Base-by-base conservation (phyloP, 2,329 filamentous ascomycete species). In the Diplodia sapinea region DNA sequence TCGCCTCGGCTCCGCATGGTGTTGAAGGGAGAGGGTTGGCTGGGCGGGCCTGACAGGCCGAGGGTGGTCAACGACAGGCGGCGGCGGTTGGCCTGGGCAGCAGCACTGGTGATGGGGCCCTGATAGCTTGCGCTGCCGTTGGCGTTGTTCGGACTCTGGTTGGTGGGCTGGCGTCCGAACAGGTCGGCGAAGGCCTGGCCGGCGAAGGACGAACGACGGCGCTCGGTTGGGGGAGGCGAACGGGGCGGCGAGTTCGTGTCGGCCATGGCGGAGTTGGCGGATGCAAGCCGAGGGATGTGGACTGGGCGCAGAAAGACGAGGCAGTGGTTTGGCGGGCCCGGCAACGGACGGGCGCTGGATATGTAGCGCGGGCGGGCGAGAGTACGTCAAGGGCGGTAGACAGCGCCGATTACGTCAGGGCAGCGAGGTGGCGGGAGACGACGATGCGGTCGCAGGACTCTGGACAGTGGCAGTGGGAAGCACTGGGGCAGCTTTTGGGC, bases 21-120 rank as follows among this genome's bases (percentile, higher is more conserved):
- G 62, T 72, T 73, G 73, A 79, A 82, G 61, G 81, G 80, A 2
- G 81, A 81, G 36, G 75, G 76, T 68, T 80, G 77, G 73, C 76
- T 79, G 33, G 80, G 79, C 6, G 81, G 81, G 70, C 75, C 79
- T 63, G 79, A 79, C 13, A 84, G 78, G 57, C 82, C 82, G 68
- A 84, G 76, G 1, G 82, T 84, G 65, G 82, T 83, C 68, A 84
- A 73, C 7, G 82, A 84, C 38, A 85, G 79, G 62, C 82, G 82
- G 68, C 82, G 78, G 64, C 80, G 80, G 70, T 83, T 81, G 65
- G 82, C 82, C 71, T 84, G 81, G 69, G 80, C 81, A 49, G 82
- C 82, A 38, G 82, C 82, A 38, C 78, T 78, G 50, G 81, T 80
- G 71, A 84, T 84, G 65, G 82, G 81, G 49, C 82, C 82, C 23